Percentiles rank a stretch among this genome's conserved stretches.
These are phyloP conservation scores for Penicillium verhagenii DNA, from an alignment of 495 filamentous ascomycete species.

Conservation along the genomic window DNA sequence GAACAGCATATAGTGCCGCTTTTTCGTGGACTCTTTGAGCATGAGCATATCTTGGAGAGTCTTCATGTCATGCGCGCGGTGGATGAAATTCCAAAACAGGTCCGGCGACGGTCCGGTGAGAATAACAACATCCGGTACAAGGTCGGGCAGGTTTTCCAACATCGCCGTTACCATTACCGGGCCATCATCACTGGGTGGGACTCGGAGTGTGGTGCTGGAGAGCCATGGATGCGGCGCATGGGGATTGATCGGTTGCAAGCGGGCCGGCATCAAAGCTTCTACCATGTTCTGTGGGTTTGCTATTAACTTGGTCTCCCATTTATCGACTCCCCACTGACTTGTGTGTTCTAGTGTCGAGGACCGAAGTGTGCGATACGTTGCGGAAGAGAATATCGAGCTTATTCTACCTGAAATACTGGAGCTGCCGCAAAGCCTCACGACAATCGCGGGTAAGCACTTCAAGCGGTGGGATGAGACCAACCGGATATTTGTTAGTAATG, in stretches of 20 bases:
- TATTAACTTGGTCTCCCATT: constrained; percentile 2
- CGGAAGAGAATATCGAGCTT: constrained; percentile 81
- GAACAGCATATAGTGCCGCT: constrained; percentile 64
- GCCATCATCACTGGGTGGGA: constrained; percentile 90
- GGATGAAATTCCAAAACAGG: constrained; percentile 59
- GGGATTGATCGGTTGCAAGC: constrained; percentile 57
- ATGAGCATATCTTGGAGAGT: constrained; percentile 48
- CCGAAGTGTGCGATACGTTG: constrained; percentile 70
- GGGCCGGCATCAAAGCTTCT: constrained; percentile 76
- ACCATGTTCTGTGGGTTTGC: constrained; percentile 73
- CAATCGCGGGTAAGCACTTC: constrained; percentile 81
- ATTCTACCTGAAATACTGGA: constrained; percentile 48
- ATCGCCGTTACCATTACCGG: constrained; percentile 75
- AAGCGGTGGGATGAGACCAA: constrained; percentile 75
- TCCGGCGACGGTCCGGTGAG: constrained; percentile 43
- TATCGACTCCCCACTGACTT: constrained; percentile 15
- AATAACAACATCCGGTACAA: constrained; percentile 57
- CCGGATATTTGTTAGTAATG: constrained; percentile 78
- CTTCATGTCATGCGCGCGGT: constrained; percentile 57
- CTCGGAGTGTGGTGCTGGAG: constrained; percentile 48
- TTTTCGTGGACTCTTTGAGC: constrained; percentile 40
- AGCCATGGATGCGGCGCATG: constrained; percentile 61
- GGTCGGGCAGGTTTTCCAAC: constrained; percentile 82
- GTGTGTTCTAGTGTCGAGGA: constrained; percentile 60
- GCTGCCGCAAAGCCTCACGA: constrained; percentile 54